phyloP scores from a whole-genome alignment of 768 basidiomycete species.

The Grammothele lineata region DNA sequence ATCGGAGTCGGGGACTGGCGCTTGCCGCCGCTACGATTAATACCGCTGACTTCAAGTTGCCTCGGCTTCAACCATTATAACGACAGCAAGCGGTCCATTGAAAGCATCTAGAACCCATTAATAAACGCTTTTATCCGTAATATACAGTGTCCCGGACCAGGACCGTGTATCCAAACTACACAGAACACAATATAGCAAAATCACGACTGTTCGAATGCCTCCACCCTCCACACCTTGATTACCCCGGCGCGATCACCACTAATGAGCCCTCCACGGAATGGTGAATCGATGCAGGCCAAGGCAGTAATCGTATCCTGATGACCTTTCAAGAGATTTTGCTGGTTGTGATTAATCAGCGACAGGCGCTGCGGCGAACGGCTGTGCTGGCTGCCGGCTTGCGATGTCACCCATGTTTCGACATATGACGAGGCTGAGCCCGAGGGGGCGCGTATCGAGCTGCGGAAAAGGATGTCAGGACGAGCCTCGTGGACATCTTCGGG shows the following conservation, averaged over 20 bases:
- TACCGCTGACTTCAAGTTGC: too few relatives aligned
- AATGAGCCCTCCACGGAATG: conserved; percentile 89
- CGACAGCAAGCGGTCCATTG: not conserved
- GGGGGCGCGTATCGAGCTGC: conserved; percentile 32
- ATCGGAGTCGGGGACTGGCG: too few relatives aligned
- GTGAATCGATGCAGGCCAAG: conserved; percentile 83
- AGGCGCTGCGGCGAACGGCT: conserved; percentile 74
- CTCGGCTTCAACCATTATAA: too few relatives aligned
- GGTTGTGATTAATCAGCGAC: conserved; percentile 74
- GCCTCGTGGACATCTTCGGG: not conserved
- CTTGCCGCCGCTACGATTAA: too few relatives aligned
- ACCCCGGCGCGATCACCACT: conserved; percentile 88
- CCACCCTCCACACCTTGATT: conserved; percentile 87
- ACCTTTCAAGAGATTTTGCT: conserved; percentile 77
- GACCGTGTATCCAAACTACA: not conserved
- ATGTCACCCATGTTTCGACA: conserved; percentile 59
- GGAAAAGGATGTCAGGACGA: not conserved
- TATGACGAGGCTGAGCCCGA: conserved; percentile 47
- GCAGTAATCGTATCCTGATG: conserved; percentile 92
- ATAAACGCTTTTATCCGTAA: too few relatives aligned
- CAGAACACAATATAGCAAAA: not conserved
- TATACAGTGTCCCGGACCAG: too few relatives aligned
- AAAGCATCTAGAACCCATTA: not conserved
- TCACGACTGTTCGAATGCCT: conserved; percentile 31
- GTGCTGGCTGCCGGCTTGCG: conserved; percentile 40